phyloP scores from a whole-genome alignment of 495 filamentous ascomycete genomes.

The Penicillium dipodomyicola region DNA sequence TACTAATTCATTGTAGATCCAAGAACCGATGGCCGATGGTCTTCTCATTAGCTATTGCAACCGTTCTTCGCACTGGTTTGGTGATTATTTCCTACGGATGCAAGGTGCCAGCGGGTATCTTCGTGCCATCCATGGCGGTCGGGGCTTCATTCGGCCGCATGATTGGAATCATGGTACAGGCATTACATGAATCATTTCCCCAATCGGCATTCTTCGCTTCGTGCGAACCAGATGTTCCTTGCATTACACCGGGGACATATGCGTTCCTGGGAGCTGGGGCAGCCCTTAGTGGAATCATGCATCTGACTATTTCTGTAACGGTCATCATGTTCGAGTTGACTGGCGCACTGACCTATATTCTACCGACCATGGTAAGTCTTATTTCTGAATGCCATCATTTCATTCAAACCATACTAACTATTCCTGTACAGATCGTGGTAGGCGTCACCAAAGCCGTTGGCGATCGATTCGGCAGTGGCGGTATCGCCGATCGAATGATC shows the following conservation, averaged over 20 bases:
- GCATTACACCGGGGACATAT: slow-evolving; percentile 95
- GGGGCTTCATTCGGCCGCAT: slow-evolving; percentile 92
- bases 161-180: slow-evolving; percentile 91
- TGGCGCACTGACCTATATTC: slow-evolving; percentile 89
- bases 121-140: slow-evolving; percentile 97
- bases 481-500: slow-evolving; percentile 97
- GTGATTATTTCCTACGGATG: slow-evolving; percentile 98
- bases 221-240: slow-evolving; percentile 88
- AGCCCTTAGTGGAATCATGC: slow-evolving; percentile 98
- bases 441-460: slow-evolving; percentile 94
- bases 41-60: slow-evolving; percentile 74
- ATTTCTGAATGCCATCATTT: not conserved
- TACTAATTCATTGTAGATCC: slow-evolving; percentile 38
- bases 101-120: slow-evolving; percentile 96
- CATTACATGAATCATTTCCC: slow-evolving; percentile 80
- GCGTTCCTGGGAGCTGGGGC: slow-evolving; percentile 91
- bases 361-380: slow-evolving; percentile 79
- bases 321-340: slow-evolving; percentile 99
- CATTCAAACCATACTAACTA: slow-evolving; percentile 17
- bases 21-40: slow-evolving; percentile 76
- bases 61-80: slow-evolving; percentile 73
- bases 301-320: slow-evolving; percentile 92
- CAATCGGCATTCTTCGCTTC: slow-evolving; percentile 78
- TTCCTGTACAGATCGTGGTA: slow-evolving; percentile 68
- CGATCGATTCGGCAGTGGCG: slow-evolving; percentile 88